Base-by-base conservation (phyloP, 345 rosid species). In the Eucalyptus camaldulensis region DNA sequence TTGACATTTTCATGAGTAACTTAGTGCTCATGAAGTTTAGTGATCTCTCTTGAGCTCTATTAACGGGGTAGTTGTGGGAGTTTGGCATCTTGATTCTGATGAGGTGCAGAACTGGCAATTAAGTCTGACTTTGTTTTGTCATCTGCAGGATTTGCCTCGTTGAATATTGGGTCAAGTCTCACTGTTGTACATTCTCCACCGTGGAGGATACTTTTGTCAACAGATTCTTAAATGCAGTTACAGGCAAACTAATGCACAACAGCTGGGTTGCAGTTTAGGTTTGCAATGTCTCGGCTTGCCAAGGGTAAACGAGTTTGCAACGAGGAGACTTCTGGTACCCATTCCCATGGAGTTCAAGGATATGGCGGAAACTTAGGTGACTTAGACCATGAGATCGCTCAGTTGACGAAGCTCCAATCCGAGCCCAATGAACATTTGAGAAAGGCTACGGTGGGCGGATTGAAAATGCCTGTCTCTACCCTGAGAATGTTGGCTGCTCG, bases 401-500 rank as follows among this genome's bases (percentile, higher is more conserved):
- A 94, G 49, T 91, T 90, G 85, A 95, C 95, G 5, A 93, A 90
- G 86, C 93, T 94, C 54, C 93, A 94, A 86, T 94, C 97, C 17
- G 47, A 31, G 16, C 96, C 97, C 40, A 91, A 92, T 90, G 89
- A 88, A 85, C 89, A 62, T 86, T 86, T 94, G 49, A 80, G 91
- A 85, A 88, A 89, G 87, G 67, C 80, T 58, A 54, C 43, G 5
- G 91, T 91, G 27, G 92, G 92, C 9, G 88, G 89, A 88, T 27
- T 56, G 87, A 92, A 87, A 85, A 88, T 89, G 65, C 94, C 93
- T 19, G 95, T 95, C 88, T 93, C 96, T 8, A 92, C 95, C 4
- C 88, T 93, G 72, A 93, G 93, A 87, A 94, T 95, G 96, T 91
- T 95, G 95, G 93, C 88, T 67, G 95, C 95, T 49, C 91, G 97